phyloP scores from a whole-genome alignment of 176 grass and related monocot species.

The Saccharum officinarum region DNA sequence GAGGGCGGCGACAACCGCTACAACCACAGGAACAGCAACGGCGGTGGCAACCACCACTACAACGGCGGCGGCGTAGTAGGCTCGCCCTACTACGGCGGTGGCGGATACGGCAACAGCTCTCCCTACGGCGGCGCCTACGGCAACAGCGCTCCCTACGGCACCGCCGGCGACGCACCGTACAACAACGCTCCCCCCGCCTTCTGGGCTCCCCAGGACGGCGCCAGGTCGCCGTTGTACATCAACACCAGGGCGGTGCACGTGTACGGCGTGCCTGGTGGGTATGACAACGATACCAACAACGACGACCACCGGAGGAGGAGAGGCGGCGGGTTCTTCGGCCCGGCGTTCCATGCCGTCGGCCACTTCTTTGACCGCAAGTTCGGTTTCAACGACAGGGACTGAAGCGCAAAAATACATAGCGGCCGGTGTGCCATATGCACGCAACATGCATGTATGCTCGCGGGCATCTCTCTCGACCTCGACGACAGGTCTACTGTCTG shows the following conservation, averaged over 20 bases:
- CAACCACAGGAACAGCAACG: not conserved
- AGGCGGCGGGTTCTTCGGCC: slow-evolving; percentile 41
- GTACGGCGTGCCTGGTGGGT: not conserved
- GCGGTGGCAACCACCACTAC: not conserved
- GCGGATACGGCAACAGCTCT: not conserved
- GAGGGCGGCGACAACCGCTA: not conserved
- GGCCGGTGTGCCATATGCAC: too few relatives aligned
- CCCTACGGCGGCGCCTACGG: not conserved
- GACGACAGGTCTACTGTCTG: not conserved
- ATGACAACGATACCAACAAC: not conserved
- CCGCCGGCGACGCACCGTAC: slow-evolving; percentile 5
- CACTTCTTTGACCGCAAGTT: slow-evolving; percentile 42
- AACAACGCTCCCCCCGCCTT: not conserved
- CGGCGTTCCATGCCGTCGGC: slow-evolving; percentile 43
- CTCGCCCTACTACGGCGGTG: not conserved
- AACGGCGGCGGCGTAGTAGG: not conserved
- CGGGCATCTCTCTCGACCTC: too few relatives aligned
- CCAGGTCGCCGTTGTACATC: slow-evolving; percentile 39
- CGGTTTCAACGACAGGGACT: slow-evolving; percentile 20
- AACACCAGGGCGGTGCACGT: slow-evolving; percentile 42
- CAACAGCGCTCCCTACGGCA: not conserved
- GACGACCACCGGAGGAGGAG: not conserved
- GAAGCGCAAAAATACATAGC: not conserved
- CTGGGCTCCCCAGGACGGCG: slow-evolving; percentile 14
- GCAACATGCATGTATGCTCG: too few relatives aligned